These are phyloP conservation scores for Trichoderma gamsii DNA, from an alignment of 495 filamentous ascomycete species.

Conservation along the genomic window DNA sequence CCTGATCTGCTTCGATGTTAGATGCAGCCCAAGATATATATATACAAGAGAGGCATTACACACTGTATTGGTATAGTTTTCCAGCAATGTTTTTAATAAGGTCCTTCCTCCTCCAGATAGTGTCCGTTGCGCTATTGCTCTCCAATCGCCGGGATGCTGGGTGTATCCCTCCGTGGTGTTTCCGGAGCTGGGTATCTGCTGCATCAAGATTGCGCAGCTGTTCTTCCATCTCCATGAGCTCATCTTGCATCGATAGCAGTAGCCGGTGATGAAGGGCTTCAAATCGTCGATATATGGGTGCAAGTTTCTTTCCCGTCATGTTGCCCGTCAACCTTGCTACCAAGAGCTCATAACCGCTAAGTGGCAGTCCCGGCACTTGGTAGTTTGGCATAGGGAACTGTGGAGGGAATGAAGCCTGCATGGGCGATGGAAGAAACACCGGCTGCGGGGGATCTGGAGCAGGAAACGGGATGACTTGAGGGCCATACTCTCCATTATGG, in stretches of 20 bases:
- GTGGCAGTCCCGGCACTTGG: conserved; percentile 21
- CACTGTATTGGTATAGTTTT: conserved; percentile 83
- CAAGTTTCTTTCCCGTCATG: conserved; percentile 33
- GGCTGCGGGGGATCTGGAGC: not conserved
- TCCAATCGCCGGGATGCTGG: conserved; percentile 64
- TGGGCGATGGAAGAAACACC: not conserved
- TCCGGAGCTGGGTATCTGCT: conserved; percentile 60
- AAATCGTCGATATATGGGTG: conserved; percentile 80
- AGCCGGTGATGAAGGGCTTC: conserved; percentile 78
- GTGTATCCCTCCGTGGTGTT: conserved; percentile 45
- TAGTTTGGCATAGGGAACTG: not conserved
- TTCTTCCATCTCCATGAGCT: conserved; percentile 73
- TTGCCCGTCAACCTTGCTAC: conserved; percentile 50
- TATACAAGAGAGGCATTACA: conserved; percentile 27
- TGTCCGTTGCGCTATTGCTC: conserved; percentile 57
- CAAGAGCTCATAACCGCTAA: conserved; percentile 62
- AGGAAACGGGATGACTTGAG: not conserved
- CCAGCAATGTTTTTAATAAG: conserved; percentile 63
- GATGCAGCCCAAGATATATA: not conserved
- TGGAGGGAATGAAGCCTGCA: not conserved
- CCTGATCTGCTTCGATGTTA: conserved; percentile 47
- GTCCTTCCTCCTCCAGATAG: conserved; percentile 66
- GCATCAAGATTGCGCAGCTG: conserved; percentile 66
- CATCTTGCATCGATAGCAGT: conserved; percentile 80
- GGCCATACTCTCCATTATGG: not conserved